A percentile compares a stretch with the other conserved stretches of the same genome.
These are phyloP conservation scores for Xylariales sp. DNA, from an alignment of 2,329 filamentous ascomycete species.

Conservation along the genomic window DNA sequence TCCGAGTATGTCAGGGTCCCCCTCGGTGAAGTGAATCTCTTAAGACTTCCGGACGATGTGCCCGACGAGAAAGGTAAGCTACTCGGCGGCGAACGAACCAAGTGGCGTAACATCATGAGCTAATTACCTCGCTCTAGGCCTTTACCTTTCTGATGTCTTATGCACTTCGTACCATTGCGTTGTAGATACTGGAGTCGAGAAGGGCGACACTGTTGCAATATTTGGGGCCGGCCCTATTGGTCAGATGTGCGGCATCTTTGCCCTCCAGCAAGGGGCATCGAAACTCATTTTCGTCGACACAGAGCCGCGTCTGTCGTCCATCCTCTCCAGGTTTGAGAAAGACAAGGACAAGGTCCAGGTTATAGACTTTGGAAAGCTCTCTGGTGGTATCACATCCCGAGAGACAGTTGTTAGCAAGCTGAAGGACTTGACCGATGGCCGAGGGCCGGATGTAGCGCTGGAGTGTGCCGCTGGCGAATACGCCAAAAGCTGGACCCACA, in stretches of 20 bases:
- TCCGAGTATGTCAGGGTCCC: conserved; percentile 84
- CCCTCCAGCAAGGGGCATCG: conserved; percentile 66
- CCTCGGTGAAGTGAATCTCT: conserved; percentile 73
- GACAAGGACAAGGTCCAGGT: conserved; percentile 55
- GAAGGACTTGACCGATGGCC: conserved; percentile 67
- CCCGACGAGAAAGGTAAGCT: conserved; percentile 89
- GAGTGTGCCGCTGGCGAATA: conserved; percentile 58
- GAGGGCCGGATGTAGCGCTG: conserved; percentile 67
- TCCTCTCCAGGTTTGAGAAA: conserved; percentile 52
- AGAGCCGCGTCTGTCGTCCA: conserved; percentile 63
- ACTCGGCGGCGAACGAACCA: too few species aligned
- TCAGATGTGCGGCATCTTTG: conserved; percentile 77
- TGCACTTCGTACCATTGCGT: conserved; percentile 77
- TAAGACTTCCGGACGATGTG: conserved; percentile 72
- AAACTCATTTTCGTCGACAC: conserved; percentile 78
- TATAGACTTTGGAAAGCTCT: conserved; percentile 61
- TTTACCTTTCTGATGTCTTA: conserved; percentile 79
- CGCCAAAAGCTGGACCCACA: conserved; percentile 56
- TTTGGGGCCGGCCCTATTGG: conserved; percentile 86
- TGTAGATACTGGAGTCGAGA: conserved; percentile 76
- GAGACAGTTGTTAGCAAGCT: conserved; percentile 65
- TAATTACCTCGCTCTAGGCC: too few species aligned
- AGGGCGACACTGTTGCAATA: conserved; percentile 72
- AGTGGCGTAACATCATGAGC: too few species aligned
- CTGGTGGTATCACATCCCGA: conserved; percentile 51